Base-by-base conservation (phyloP, 495 filamentous ascomycete species). In the Rostrohypoxylon terebratum region DNA sequence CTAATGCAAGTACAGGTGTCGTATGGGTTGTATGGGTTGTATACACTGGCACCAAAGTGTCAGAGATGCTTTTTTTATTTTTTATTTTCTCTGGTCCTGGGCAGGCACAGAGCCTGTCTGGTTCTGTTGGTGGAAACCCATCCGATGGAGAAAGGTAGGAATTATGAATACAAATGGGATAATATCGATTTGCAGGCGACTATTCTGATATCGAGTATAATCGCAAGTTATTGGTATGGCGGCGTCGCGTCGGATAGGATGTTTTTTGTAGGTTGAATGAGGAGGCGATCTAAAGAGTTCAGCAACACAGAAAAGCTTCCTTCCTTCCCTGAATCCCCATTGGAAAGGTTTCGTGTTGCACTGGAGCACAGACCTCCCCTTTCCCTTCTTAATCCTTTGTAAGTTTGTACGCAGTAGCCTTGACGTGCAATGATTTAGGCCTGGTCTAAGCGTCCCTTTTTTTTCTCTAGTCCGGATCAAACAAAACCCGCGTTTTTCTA, bases 311-410 rank as follows among this genome's bases (percentile, higher is more conserved):
- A 74, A 74, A 69, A 69, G 66, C 73, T 74, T 25, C 69, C 48
- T 31, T 28, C 25, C 48, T 58, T 48, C 63, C 50, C 48, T 40
- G 18, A 18, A 16, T 47, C 55, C 69, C 74, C 59, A 68, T 74
- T 71, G 75, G 72, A 75, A 78, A 75, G 74, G 68, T 77, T 73
- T 75, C 59, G 72, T 60, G 69, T 77, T 57, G 77, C 40, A 66
- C 42, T 23, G 34, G 48, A 28, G 66, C 66, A 69, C 66, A 33
- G 66, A 38, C 66, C 66, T 59, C 44, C 57, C 44, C 38, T 28
- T 14, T 23, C 57, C 62, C 40, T 42, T 42, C 20, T 25, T 28
- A 4, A 4, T 34, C 58, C 45, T 68, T 45, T 51, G 57, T 20
- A 28, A 28, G n/a, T n/a, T n/a, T n/a, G n/a, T n/a, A n/a, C 28